Percentiles rank a stretch among this genome's conserved stretches.
These are phyloP conservation scores for Cubamyces sp. DNA, from an alignment of 768 basidiomycete genomes.

Conservation along the genomic window DNA sequence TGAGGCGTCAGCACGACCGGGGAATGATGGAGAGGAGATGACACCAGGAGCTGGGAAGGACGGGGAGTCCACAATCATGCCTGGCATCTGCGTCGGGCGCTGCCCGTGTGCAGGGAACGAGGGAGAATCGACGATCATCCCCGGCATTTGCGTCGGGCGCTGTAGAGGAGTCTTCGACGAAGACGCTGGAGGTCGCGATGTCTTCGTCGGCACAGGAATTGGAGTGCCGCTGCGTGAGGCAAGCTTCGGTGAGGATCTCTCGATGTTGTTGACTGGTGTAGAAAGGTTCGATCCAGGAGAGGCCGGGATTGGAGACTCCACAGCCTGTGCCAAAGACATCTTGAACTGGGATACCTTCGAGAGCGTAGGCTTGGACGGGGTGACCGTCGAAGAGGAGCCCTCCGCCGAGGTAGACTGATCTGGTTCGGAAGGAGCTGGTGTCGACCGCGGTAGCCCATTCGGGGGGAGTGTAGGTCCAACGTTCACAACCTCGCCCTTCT, in stretches of 20 bases:
- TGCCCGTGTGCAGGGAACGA: not conserved
- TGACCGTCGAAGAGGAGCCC: not conserved
- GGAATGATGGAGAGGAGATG: slow-evolving; percentile 18
- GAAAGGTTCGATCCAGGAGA: slow-evolving; percentile 11
- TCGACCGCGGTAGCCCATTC: not conserved
- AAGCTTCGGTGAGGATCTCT: slow-evolving; percentile 33
- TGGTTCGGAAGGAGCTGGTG: slow-evolving; percentile 5
- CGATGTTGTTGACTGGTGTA: slow-evolving; percentile 25
- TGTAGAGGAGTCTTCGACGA: not conserved
- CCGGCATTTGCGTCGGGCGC: slow-evolving; percentile 1
- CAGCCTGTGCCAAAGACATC: slow-evolving; percentile 15
- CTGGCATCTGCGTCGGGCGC: slow-evolving; percentile 27
- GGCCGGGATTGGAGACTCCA: not conserved
- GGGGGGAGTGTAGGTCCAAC: slow-evolving; percentile 30
- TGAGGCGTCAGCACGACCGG: not conserved
- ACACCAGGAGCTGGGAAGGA: slow-evolving; percentile 26
- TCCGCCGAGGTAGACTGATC: slow-evolving; percentile 12
- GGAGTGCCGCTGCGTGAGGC: slow-evolving; percentile 19
- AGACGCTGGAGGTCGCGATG: slow-evolving; percentile 2
- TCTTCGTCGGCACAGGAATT: slow-evolving; percentile 22
- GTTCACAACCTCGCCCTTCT: slow-evolving; percentile 37
- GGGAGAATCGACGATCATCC: slow-evolving; percentile 2
- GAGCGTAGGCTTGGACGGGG: slow-evolving; percentile 4
- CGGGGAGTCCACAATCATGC: slow-evolving; percentile 34
- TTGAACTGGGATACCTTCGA: slow-evolving; percentile 35